These are phyloP conservation scores for Trichomonas vaginalis DNA, from an alignment of 208 protist genomes.

Conservation along the genomic window DNA sequence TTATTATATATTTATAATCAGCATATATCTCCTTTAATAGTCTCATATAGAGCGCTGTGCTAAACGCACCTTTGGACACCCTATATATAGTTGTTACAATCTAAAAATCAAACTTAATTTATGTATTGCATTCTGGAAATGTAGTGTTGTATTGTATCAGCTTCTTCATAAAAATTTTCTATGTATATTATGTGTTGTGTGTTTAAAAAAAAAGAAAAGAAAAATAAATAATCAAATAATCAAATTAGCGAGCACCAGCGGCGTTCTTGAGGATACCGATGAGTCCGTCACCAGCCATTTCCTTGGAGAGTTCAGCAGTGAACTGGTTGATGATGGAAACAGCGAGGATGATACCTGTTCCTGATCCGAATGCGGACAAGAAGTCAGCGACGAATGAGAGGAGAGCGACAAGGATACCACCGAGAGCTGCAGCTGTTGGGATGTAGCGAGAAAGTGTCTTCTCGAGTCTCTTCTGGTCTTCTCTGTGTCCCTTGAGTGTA, in stretches of 20 bases:
- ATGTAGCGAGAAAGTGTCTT: constrained; percentile 51
- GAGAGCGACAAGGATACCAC: constrained; percentile 96
- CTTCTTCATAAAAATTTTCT: too few relatives aligned
- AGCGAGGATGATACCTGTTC: constrained; percentile 96
- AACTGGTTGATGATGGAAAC: constrained; percentile 99
- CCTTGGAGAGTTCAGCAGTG: constrained; percentile 93
- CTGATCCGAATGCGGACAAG: constrained; percentile 78
- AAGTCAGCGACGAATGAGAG: constrained; percentile 95
- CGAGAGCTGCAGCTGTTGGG: constrained; percentile 93
- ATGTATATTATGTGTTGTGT: too few relatives aligned
- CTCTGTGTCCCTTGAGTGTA: constrained; percentile 7
- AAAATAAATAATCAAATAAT: too few relatives aligned
- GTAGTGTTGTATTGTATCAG: too few relatives aligned
- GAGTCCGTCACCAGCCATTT: constrained; percentile 38
- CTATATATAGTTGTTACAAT: too few relatives aligned
- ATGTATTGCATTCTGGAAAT: too few relatives aligned
- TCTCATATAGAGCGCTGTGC: too few relatives aligned
- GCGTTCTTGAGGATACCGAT: not conserved
- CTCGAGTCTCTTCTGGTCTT: not conserved
- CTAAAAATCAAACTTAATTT: too few relatives aligned
- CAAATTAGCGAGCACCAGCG: not conserved
- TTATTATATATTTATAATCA: too few relatives aligned
- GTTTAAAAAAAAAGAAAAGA: too few relatives aligned
- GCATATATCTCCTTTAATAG: too few relatives aligned
- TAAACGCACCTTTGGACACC: too few relatives aligned